Evolutionary conservation across 2,329 filamentous ascomycete genomes (phyloP).

Genomic region (Fusarium tupiense): DNA sequence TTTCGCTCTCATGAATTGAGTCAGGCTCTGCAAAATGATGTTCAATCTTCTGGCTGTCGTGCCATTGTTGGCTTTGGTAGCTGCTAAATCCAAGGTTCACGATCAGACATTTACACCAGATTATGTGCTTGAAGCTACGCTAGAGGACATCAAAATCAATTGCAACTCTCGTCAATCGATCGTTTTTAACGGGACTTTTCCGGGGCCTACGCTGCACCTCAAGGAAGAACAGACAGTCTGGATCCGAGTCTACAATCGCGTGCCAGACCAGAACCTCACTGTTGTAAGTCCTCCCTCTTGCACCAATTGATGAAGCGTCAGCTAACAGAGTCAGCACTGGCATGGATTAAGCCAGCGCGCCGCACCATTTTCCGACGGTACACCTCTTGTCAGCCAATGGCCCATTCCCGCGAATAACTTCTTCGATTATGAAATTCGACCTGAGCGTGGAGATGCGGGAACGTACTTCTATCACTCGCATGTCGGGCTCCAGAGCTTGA

Average conservation of each 20-base stretch:
- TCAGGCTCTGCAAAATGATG: neutral
- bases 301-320: neutral
- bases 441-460: slow-evolving; percentile 63
- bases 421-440: slow-evolving; percentile 73
- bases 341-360: slow-evolving; percentile 69
- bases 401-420: slow-evolving; percentile 69
- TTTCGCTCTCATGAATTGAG: neutral
- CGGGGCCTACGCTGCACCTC: slow-evolving; percentile 8
- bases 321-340: slow-evolving; percentile 65
- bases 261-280: slow-evolving; percentile 21
- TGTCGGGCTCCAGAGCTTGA: slow-evolving; percentile 69
- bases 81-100: slow-evolving; percentile 2
- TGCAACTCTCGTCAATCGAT: slow-evolving; percentile 10
- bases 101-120: slow-evolving; percentile 18
- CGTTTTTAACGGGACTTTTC: slow-evolving; percentile 15
- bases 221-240: slow-evolving; percentile 26
- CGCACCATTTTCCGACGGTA: slow-evolving; percentile 72
- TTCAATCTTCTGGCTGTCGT: neutral
- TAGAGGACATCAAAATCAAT: slow-evolving; percentile 14
- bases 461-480: slow-evolving; percentile 77
- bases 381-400: slow-evolving; percentile 70
- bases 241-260: slow-evolving; percentile 26
- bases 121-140: slow-evolving; percentile 23
- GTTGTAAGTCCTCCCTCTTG: neutral
- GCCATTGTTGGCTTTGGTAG: slow-evolving; percentile 4